A percentile compares a stretch with the other conserved stretches of the same genome.
Conservation (phyloP, 2,329 filamentous ascomycete species). For the Chrysoporthe puriensis region DNA sequence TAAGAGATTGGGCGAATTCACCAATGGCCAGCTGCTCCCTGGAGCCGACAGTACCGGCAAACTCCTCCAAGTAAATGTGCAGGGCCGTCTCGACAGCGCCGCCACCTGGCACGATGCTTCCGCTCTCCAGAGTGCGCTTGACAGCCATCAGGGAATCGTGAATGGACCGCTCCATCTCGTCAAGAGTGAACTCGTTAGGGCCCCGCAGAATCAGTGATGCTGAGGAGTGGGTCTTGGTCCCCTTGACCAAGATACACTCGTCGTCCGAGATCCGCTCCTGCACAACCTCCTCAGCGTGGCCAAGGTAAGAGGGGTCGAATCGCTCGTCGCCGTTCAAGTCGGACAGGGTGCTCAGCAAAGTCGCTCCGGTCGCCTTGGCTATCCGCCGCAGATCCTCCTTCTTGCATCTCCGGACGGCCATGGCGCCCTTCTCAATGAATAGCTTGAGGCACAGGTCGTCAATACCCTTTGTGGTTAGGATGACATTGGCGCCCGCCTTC, state of each 20-base stretch:
- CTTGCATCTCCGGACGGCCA: slow-evolving; percentile 95
- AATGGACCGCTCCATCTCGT: slow-evolving; percentile 98
- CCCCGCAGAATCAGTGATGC: slow-evolving; percentile 96
- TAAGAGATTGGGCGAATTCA: slow-evolving; percentile 93
- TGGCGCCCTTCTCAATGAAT: slow-evolving; percentile 92
- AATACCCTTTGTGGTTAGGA: slow-evolving; percentile 97
- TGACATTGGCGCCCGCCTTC: slow-evolving; percentile 93
- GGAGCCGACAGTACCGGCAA: slow-evolving; percentile 94
- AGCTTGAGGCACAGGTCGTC: slow-evolving; percentile 94
- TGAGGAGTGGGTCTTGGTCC: slow-evolving; percentile 90
- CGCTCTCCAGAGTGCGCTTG: slow-evolving; percentile 95
- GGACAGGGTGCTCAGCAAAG: slow-evolving; percentile 87
- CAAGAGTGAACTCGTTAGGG: slow-evolving; percentile 92
- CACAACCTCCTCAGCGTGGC: slow-evolving; percentile 91
- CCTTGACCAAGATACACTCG: slow-evolving; percentile 96
- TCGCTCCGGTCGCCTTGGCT: slow-evolving; percentile 93
- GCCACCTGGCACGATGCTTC: slow-evolving; percentile 93
- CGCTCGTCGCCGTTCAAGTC: slow-evolving; percentile 97
- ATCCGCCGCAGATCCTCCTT: slow-evolving; percentile 97
- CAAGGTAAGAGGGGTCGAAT: slow-evolving; percentile 88
- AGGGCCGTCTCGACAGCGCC: slow-evolving; percentile 98
- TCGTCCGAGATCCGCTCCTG: slow-evolving; percentile 99
- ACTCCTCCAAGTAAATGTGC: slow-evolving; percentile 99
- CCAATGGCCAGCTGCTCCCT: slow-evolving; percentile 97
- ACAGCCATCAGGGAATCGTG: slow-evolving; percentile 97